Evolutionary conservation across 2,329 filamentous ascomycete genomes (phyloP).

Genomic region (Xylaria digitata): DNA sequence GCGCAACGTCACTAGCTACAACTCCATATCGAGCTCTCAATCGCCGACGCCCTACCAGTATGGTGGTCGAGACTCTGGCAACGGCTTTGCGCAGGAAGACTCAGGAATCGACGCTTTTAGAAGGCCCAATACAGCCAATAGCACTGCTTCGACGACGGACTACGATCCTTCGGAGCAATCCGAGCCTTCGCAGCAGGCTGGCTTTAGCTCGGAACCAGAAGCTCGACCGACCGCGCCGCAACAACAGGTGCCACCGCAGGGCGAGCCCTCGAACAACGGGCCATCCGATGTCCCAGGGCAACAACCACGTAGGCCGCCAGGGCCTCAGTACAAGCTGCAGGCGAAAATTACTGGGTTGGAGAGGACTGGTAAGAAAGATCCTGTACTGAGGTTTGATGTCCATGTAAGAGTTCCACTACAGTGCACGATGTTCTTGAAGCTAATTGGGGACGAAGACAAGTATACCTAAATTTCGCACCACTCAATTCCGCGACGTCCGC

Average conservation of each 20-base stretch:
- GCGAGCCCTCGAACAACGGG: slow-evolving; percentile 37
- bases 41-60: slow-evolving; percentile 58
- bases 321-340: slow-evolving; percentile 84
- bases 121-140: slow-evolving; percentile 61
- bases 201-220: slow-evolving; percentile 43
- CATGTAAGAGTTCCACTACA: slow-evolving; percentile 73
- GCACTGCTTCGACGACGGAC: slow-evolving; percentile 57
- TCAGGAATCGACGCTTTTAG: slow-evolving; percentile 56
- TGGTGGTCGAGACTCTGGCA: slow-evolving; percentile 55
- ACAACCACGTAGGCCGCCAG: slow-evolving; percentile 67
- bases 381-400: slow-evolving; percentile 93
- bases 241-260: slow-evolving; percentile 42
- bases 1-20: slow-evolving; percentile 59
- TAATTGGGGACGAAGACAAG: slow-evolving; percentile 76
- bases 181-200: slow-evolving; percentile 48
- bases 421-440: slow-evolving; percentile 3
- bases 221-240: slow-evolving; percentile 41
- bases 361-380: slow-evolving; percentile 93
- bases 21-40: slow-evolving; percentile 54
- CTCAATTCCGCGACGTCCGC: slow-evolving; percentile 96
- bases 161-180: slow-evolving; percentile 52
- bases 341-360: slow-evolving; percentile 95
- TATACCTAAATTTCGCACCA: slow-evolving; percentile 96
- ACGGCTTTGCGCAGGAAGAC: slow-evolving; percentile 55
- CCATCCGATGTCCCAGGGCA: slow-evolving; percentile 47